Evolutionary conservation across 116 monocot species (phyloP).

Genomic region (Papilionanthe hybrid): DNA sequence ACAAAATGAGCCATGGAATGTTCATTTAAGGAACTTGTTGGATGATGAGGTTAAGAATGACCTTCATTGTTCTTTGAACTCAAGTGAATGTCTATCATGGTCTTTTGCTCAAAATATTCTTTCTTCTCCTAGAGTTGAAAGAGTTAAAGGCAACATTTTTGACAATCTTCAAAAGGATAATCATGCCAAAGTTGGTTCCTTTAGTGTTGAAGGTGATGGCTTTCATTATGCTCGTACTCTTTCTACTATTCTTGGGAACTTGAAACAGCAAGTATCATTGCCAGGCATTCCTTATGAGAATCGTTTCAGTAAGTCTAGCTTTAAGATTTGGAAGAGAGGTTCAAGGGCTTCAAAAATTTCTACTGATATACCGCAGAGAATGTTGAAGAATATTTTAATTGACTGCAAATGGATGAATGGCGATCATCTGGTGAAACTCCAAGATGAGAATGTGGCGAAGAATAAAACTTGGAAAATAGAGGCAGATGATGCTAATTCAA

Average conservation of each 20-base stretch:
- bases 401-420: conserved; percentile 22
- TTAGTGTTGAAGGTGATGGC: conserved; percentile 30
- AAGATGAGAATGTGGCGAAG: conserved; percentile 12
- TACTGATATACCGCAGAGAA: conserved; percentile 27
- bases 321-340: conserved; percentile 39
- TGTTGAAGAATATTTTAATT: conserved; percentile 61
- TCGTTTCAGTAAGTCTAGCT: conserved; percentile 34
- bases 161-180: conserved; percentile 23
- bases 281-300: conserved; percentile 8
- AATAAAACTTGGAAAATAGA: conserved; percentile 27
- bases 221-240: conserved; percentile 47
- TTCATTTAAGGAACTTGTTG: not conserved
- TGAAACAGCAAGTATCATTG: conserved; percentile 1
- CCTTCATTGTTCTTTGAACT: conserved; percentile 1
- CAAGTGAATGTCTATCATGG: not conserved
- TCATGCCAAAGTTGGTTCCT: conserved; percentile 16
- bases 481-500: conserved; percentile 29
- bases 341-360: not conserved
- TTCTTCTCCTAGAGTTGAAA: conserved; percentile 25
- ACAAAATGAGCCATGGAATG: not conserved
- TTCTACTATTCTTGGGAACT: conserved; percentile 34
- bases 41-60: conserved; percentile 12
- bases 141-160: not conserved
- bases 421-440: not conserved
- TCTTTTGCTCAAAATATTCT: conserved; percentile 4